Percentiles rank a stretch among this genome's conserved stretches.
Conservation (phyloP, 805 yeast genomes). For the Isabelozyma pseudorhagii region DNA sequence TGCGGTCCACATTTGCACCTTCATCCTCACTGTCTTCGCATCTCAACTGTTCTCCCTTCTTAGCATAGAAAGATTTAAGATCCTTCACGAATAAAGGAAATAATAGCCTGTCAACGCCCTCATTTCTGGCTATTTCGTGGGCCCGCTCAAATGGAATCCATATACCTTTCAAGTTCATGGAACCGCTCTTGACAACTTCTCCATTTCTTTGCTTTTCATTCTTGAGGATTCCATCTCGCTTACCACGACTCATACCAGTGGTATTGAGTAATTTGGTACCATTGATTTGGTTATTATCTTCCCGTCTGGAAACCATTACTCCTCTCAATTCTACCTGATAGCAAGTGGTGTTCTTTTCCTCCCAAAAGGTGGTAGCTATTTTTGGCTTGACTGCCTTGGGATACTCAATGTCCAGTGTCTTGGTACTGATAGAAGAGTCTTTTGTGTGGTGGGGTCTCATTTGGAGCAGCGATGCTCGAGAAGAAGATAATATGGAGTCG, state of each 20-base stretch:
- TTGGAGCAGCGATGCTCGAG: neutral
- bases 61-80: constrained; percentile 22
- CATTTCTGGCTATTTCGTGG: constrained; percentile 37
- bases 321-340: constrained; percentile 35
- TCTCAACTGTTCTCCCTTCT: constrained; percentile 21
- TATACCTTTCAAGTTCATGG: constrained; percentile 40
- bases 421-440: neutral
- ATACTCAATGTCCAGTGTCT: constrained; percentile 1
- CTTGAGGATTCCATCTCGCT: constrained; percentile 38
- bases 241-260: constrained; percentile 39
- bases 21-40: constrained; percentile 4
- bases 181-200: constrained; percentile 31
- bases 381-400: constrained; percentile 25
- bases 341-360: constrained; percentile 32
- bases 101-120: constrained; percentile 30
- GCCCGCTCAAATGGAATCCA: constrained; percentile 42
- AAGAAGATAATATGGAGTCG: neutral
- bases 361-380: constrained; percentile 36
- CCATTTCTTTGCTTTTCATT: constrained; percentile 23
- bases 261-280: constrained; percentile 39
- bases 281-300: constrained; percentile 32
- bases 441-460: neutral
- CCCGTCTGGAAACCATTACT: constrained; percentile 31
- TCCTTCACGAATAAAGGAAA: constrained; percentile 33
- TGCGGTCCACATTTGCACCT: neutral